phyloP scores from a whole-genome alignment of 305 asterid genomes.

The Plantago coronopus region DNA sequence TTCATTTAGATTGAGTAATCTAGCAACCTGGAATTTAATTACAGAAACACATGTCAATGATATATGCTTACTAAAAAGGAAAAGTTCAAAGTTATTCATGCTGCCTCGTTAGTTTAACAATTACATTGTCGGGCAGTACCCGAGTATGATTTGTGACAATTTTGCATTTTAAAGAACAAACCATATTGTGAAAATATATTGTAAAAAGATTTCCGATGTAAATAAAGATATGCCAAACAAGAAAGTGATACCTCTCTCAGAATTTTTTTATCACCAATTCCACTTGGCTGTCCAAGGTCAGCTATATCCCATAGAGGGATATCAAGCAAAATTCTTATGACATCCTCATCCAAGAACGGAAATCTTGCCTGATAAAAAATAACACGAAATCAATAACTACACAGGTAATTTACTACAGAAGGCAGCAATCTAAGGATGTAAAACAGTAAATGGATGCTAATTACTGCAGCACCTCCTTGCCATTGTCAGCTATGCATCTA shows the following conservation, averaged over 20 bases:
- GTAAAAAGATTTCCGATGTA: background rate
- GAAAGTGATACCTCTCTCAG: slow-evolving; percentile 62
- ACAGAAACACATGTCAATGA: slow-evolving; percentile 7
- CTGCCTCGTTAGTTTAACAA: background rate
- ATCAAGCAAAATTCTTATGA: slow-evolving; percentile 72
- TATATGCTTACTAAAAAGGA: background rate
- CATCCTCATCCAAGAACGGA: slow-evolving; percentile 92
- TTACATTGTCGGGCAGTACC: background rate
- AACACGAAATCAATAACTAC: background rate
- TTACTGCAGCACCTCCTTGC: slow-evolving; percentile 64
- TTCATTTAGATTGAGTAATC: slow-evolving; percentile 66
- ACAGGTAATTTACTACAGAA: background rate
- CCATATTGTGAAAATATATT: background rate
- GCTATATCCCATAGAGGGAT: slow-evolving; percentile 91
- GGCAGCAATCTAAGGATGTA: slow-evolving; percentile 6
- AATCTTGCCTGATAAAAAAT: slow-evolving; percentile 63
- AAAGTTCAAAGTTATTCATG: no score
- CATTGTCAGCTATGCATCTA: slow-evolving; percentile 87
- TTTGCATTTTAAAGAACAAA: background rate
- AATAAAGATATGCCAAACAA: slow-evolving; percentile 2
- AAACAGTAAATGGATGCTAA: slow-evolving; percentile 11
- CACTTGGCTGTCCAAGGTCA: slow-evolving; percentile 84
- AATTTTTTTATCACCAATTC: slow-evolving; percentile 81
- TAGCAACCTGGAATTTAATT: slow-evolving; percentile 57
- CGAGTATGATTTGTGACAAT: background rate